These are phyloP conservation scores for Microbotryomycetes sp. DNA, from an alignment of 1,284 basidiomycete genomes.

Conservation along the genomic window DNA sequence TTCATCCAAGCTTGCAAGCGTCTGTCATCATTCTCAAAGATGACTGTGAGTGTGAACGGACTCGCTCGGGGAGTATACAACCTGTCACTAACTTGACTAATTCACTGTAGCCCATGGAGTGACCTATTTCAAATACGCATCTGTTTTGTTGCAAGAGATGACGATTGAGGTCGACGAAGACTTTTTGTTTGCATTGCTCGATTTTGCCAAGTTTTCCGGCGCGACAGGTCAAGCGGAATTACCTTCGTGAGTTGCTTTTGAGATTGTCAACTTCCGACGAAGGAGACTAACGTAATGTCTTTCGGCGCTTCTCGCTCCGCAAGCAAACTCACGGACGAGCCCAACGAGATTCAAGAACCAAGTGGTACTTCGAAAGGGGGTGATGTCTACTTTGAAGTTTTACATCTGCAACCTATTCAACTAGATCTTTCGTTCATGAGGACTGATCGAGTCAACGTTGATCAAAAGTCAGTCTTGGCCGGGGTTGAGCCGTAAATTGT, in stretches of 20 bases:
- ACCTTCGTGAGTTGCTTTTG: conserved; percentile 21
- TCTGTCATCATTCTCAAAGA: conserved; percentile 89
- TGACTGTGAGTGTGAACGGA: conserved; percentile 55
- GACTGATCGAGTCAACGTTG: conserved; percentile 84
- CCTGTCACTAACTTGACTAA: not conserved
- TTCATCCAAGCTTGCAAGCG: conserved; percentile 82
- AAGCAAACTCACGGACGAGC: conserved; percentile 70
- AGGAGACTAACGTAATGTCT: not conserved
- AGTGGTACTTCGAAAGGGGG: conserved; percentile 56
- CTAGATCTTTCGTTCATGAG: conserved; percentile 95
- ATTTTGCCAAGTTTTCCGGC: conserved; percentile 87
- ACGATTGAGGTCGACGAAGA: conserved; percentile 97
- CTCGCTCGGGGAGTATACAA: not conserved
- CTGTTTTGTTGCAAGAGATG: conserved; percentile 86
- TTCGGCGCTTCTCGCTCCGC: not conserved
- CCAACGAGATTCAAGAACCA: conserved; percentile 75
- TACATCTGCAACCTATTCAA: conserved; percentile 94
- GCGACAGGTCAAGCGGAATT: conserved; percentile 72
- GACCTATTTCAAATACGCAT: conserved; percentile 93
- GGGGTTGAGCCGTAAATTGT: not conserved
- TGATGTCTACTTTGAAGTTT: conserved; percentile 90
- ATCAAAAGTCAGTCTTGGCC: conserved; percentile 67
- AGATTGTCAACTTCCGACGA: not conserved
- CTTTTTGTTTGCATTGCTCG: conserved; percentile 85
- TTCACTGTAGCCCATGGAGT: conserved; percentile 75